Evolutionary conservation across 1,284 basidiomycete genomes (phyloP).

Genomic region (Boletellus deceptivus): DNA sequence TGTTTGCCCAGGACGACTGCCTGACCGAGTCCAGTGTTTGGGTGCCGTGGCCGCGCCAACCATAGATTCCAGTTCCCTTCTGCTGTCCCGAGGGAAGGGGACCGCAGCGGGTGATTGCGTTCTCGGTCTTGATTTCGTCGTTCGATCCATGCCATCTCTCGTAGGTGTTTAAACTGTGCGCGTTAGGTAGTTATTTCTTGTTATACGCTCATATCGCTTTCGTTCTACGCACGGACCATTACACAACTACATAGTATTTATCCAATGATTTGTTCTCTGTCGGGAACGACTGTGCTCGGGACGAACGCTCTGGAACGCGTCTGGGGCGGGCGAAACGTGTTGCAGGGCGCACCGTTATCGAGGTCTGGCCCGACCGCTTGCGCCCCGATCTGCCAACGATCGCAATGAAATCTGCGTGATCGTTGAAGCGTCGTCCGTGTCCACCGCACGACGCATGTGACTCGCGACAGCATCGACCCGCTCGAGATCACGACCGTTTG

Average conservation of each 20-base stretch:
- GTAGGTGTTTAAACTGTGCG: background rate
- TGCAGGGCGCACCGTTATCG: too few species aligned
- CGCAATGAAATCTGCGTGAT: slow-evolving; percentile 2
- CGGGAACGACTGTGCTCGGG: too few species aligned
- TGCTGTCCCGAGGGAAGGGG: background rate
- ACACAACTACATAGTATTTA: too few species aligned
- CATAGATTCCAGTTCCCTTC: background rate
- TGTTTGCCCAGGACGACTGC: slow-evolving; percentile 12
- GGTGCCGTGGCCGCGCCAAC: slow-evolving; percentile 9
- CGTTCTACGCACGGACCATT: background rate
- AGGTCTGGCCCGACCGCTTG: background rate
- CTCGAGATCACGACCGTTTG: background rate
- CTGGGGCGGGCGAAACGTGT: too few species aligned
- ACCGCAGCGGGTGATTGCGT: background rate
- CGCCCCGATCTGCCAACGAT: slow-evolving; percentile 1
- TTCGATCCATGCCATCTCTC: slow-evolving; percentile 1
- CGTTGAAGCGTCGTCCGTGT: background rate
- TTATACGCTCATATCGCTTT: background rate
- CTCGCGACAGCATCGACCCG: background rate
- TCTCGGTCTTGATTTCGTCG: background rate
- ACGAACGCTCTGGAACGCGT: too few species aligned
- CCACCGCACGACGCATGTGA: too few species aligned
- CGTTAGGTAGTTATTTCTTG: too few species aligned
- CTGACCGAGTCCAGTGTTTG: slow-evolving; percentile 19
- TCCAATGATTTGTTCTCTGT: too few species aligned